Evolutionary conservation across 108 stramenopile species (phyloP), one percentile per base, ranked within the genome.

Genomic region (Skeletonema costatum): DNA sequence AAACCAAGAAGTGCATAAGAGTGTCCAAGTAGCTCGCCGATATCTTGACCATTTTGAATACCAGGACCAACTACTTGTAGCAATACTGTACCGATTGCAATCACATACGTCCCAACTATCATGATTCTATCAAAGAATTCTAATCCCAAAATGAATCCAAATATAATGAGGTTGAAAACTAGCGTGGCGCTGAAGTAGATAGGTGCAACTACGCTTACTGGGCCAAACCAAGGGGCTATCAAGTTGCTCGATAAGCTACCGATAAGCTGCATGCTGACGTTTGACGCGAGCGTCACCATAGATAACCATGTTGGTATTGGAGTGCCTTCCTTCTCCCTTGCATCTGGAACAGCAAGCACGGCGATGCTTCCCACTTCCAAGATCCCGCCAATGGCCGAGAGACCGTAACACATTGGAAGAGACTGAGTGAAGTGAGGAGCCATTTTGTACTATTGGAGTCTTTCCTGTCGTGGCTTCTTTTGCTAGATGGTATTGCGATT

Each of bases 171-270:
- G 42, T 85, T 85, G 41, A 60, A n/a, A 33, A 85, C 32, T 16
- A 85, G 59, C 16, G 60, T 44, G 2, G 84, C 48, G 3, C 67
- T 51, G 64, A 67, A 72, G 44, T 60, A 77, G 66, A 77, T 56
- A 8, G 84, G 84, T n/a, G 38, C 76, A 9, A 81, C 76, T 16
- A 72, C 41, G 14, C 33, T 31, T 1, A 85, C 84, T 21, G 84
- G 84, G 9, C 84, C 84, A 59, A 81, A 85, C 84, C 84, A 85
- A 1, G 80, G 50, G 4, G 84, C 84, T 10, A 74, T n/a, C 19
- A 84, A 62, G 67, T 77, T 42, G 16, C 78, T 53, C 19, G 61
- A 25, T 12, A 80, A 19, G 16, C 64, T 42, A 5, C 61, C 69
- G 0, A 80, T 14, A 1, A 70, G 33, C 78, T 80, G 78, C 32